Evolutionary conservation across 257 asterid genomes (phyloP), one percentile per base, ranked within the genome.

Genomic region (Thymus quinquecostatus): DNA sequence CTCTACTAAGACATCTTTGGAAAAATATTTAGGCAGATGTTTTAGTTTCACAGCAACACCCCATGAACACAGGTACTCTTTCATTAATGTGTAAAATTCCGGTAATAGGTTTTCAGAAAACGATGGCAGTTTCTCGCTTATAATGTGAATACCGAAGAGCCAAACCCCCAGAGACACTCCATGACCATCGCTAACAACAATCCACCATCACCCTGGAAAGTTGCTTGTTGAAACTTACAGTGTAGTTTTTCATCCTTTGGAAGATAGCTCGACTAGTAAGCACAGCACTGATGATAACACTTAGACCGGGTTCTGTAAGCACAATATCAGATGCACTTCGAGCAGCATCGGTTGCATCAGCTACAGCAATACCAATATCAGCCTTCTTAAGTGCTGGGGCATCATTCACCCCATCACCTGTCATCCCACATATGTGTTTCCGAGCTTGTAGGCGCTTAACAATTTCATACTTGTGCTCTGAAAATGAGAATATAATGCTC

Each of bases 341-440:
- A 69, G 90, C 90, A 57, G 90, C 90, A 72, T 85, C 90, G 60
- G 90, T 85, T 32, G 90, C 90, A 79, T 85, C 90, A 28, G 88
- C 90, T 44, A 85, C 90, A 73, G 90, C 90, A 47, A 85, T 85
- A 14, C 90, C 90, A 30, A 85, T 85, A 72, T 85, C 90, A 14
- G 90, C 90, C 76, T 82, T 85, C 73, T 85, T 85, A 32, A 85
- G 86, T 49, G 90, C 90, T 11, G 90, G 90, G 53, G 90, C 90
- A 74, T 85, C 90, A 38, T 85, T 85, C 70, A 86, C 91, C 34
- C 91, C 91, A 68, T 86, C 91, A 34, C 91, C 91, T 59, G 91
- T 86, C 91, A 86, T 86, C 58, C 91, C 91, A 69, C 91, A 86
- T 45, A 86, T 86, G 64, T 86, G 91, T 62, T 86, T 86, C 75